Conservation (phyloP, 2,329 filamentous ascomycete species). For the Cadophora sp. region DNA sequence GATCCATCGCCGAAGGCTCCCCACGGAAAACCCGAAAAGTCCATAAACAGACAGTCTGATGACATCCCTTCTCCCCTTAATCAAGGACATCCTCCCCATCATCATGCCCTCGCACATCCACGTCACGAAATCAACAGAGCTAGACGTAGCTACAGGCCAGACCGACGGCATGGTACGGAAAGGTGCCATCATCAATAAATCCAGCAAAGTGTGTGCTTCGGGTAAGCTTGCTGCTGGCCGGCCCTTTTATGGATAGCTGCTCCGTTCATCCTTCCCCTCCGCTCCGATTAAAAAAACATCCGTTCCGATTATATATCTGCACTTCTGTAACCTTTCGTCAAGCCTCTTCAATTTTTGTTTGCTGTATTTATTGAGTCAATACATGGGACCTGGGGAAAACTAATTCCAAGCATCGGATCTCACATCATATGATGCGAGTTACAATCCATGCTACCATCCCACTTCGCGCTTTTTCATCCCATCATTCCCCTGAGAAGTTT, state of each 20-base stretch:
- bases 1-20: not conserved
- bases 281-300: not conserved
- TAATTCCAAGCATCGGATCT: not conserved
- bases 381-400: not conserved
- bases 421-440: not conserved
- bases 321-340: not conserved
- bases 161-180: conserved; percentile 56
- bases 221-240: too few species aligned
- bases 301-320: not conserved
- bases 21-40: not conserved
- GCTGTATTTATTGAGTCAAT: too few species aligned
- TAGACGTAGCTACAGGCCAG: conserved; percentile 53
- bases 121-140: conserved; percentile 56
- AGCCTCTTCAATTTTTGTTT: too few species aligned
- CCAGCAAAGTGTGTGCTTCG: conserved; percentile 70
- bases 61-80: conserved; percentile 60
- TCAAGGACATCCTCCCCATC: conserved; percentile 65
- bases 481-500: not conserved
- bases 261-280: too few species aligned
- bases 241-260: not conserved
- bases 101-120: conserved; percentile 64
- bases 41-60: conserved; percentile 46
- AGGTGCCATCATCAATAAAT: conserved; percentile 68
- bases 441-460: not conserved
- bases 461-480: not conserved